Evolutionary conservation across 306 rosid genomes (phyloP), one percentile per base, ranked within the genome.

Genomic region (Pyrus bretschneideri): DNA sequence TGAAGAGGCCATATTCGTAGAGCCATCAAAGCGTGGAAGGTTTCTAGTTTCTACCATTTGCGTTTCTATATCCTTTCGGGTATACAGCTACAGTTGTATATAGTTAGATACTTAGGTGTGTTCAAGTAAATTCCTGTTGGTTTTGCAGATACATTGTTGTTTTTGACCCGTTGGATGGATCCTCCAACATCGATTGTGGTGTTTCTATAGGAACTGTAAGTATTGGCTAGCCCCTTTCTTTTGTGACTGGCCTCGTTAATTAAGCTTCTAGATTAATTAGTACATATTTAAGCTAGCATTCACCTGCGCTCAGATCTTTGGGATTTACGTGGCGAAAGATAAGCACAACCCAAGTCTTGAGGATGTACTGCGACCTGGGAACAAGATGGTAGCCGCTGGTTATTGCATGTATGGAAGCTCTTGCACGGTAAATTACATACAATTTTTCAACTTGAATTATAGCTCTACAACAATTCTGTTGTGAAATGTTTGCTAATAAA

Each of bases 331-430:
- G 61, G 71, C 87, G 83, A 76, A 87, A 22, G 90, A 84, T 81
- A 70, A 19, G 64, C 77, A 78, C 14, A 93, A 89, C 73, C 93
- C 98, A 66, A 70, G 67, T 40, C 58, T 90, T 23, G 93, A 86
- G 69, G 95, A 92, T 73, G 98, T 92, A 71, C 68, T 94, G 88
- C 93, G 83, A 83, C 96, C 97, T 25, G 98, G 98, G 71, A 89
- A 85, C 78, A 80, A 88, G 72, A 92, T 88, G 98, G 30, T 92
- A 66, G 97, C 98, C 54, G 97, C 98, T 69, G 98, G 98, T 68
- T 89, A 94, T 74, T 92, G 98, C 88, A 92, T 92, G 96, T 94
- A 94, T 55, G 97, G 98, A 75, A 94, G 98, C 90, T 94, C 98
- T 80, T 94, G 98, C 96, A 94, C 91, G 85, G 97, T 94, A 42